These are phyloP conservation scores for Botrytis hyacinthi DNA, from an alignment of 2,329 filamentous ascomycete genomes.

Conservation along the genomic window DNA sequence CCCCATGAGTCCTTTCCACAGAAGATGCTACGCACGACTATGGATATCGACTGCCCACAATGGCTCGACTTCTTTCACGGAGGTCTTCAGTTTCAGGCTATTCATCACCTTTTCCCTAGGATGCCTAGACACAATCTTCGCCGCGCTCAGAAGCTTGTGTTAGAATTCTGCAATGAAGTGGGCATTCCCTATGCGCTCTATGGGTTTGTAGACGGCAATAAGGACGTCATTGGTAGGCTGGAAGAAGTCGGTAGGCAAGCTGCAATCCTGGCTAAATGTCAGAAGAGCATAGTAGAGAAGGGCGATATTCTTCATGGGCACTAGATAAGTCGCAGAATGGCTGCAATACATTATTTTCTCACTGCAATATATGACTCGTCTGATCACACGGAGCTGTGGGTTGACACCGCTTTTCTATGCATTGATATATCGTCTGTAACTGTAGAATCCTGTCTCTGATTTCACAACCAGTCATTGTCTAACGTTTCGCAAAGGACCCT, in stretches of 20 bases:
- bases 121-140: conserved; percentile 84
- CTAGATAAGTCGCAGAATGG: conserved; percentile 7
- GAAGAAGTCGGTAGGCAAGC: conserved; percentile 80
- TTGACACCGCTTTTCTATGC: neutral
- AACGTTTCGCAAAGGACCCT: neutral
- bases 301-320: conserved; percentile 34
- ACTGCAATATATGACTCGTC: neutral
- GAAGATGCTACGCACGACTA: conserved; percentile 87
- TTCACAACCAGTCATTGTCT: neutral
- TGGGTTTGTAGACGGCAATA: conserved; percentile 81
- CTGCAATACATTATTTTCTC: neutral
- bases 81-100: conserved; percentile 83
- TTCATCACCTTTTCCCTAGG: conserved; percentile 82
- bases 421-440: neutral
- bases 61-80: conserved; percentile 92
- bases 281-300: conserved; percentile 45
- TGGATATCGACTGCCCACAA: conserved; percentile 84
- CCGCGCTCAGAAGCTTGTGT: conserved; percentile 68
- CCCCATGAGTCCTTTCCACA: conserved; percentile 84
- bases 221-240: conserved; percentile 72
- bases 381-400: neutral
- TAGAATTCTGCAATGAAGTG: conserved; percentile 78
- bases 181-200: conserved; percentile 83
- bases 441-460: neutral
- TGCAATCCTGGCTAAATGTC: conserved; percentile 72